These are phyloP conservation scores for Diaporthe sp. DNA, from an alignment of 2,329 filamentous ascomycete genomes.

Conservation along the genomic window DNA sequence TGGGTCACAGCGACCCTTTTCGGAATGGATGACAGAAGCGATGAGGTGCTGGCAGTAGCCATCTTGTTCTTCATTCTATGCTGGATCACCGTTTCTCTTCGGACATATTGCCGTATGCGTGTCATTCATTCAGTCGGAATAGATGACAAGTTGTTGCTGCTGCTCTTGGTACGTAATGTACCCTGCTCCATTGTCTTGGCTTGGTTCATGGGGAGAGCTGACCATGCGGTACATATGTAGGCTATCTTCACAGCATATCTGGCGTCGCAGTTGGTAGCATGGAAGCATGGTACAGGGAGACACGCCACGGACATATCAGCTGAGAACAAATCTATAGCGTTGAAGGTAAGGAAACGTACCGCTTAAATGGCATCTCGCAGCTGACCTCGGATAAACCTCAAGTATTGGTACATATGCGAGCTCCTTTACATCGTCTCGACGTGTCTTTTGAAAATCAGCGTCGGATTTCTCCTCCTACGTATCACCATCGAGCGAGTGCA, in stretches of 20 bases:
- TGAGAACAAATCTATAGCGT: not conserved
- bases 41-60: slow-evolving; percentile 35
- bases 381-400: not conserved
- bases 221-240: not conserved
- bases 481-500: slow-evolving; percentile 16
- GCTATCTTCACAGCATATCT: slow-evolving; percentile 26
- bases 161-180: not conserved
- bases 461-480: slow-evolving; percentile 16
- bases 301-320: not conserved
- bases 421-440: slow-evolving; percentile 22
- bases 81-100: slow-evolving; percentile 36
- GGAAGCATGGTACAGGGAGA: slow-evolving; percentile 11
- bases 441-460: slow-evolving; percentile 9
- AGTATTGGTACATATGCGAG: slow-evolving; percentile 29
- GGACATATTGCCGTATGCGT: slow-evolving; percentile 31
- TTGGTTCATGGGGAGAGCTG: not conserved
- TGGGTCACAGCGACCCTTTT: not conserved
- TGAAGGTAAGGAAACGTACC: not conserved
- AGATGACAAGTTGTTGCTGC: not conserved
- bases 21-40: slow-evolving; percentile 33
- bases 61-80: slow-evolving; percentile 37
- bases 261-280: not conserved
- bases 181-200: not conserved
- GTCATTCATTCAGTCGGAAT: slow-evolving; percentile 8
- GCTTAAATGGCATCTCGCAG: not conserved